A percentile compares a stretch with the other conserved stretches of the same genome.
These are phyloP conservation scores for Ceratocystiopsis sp. DNA, from an alignment of 2,329 filamentous ascomycete species.

Conservation along the genomic window DNA sequence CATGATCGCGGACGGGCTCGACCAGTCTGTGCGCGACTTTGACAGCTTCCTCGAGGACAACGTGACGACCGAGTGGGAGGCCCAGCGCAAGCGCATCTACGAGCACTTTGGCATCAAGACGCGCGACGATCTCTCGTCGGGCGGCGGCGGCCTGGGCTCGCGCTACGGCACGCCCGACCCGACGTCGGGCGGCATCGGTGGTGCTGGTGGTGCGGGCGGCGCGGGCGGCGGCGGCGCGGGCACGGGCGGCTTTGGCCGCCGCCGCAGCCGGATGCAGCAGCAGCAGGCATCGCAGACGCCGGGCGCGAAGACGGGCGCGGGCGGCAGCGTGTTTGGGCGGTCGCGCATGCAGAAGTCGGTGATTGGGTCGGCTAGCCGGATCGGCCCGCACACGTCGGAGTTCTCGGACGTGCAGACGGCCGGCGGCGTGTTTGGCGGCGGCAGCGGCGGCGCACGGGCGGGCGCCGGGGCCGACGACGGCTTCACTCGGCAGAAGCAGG, in stretches of 20 bases:
- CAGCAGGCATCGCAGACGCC: slow-evolving; percentile 8
- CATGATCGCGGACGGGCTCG: slow-evolving; percentile 82
- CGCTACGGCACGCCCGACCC: slow-evolving; percentile 7
- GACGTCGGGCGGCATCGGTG: slow-evolving; percentile 8
- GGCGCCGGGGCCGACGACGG: slow-evolving; percentile 41
- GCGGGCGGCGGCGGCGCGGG: slow-evolving; percentile 14
- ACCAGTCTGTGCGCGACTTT: slow-evolving; percentile 79
- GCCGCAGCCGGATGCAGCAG: slow-evolving; percentile 20
- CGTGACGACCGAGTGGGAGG: slow-evolving; percentile 89
- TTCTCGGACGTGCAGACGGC: slow-evolving; percentile 53
- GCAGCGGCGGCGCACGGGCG: not conserved
- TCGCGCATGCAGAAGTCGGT: slow-evolving; percentile 68
- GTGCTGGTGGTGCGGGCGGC: slow-evolving; percentile 29
- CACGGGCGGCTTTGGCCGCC: slow-evolving; percentile 40
- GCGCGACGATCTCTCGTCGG: slow-evolving; percentile 25
- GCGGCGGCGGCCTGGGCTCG: slow-evolving; percentile 2
- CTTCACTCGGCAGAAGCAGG: slow-evolving; percentile 68
- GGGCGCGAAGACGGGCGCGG: slow-evolving; percentile 16
- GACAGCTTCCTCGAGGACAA: slow-evolving; percentile 90
- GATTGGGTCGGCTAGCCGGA: slow-evolving; percentile 60
- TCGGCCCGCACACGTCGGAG: slow-evolving; percentile 44
- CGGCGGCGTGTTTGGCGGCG: slow-evolving; percentile 21
- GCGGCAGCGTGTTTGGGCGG: slow-evolving; percentile 40
- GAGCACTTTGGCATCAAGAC: slow-evolving; percentile 83
- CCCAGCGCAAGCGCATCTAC: slow-evolving; percentile 82